These are phyloP conservation scores for Fusarium mexicanum DNA, from an alignment of 2,329 filamentous ascomycete species.

Conservation along the genomic window DNA sequence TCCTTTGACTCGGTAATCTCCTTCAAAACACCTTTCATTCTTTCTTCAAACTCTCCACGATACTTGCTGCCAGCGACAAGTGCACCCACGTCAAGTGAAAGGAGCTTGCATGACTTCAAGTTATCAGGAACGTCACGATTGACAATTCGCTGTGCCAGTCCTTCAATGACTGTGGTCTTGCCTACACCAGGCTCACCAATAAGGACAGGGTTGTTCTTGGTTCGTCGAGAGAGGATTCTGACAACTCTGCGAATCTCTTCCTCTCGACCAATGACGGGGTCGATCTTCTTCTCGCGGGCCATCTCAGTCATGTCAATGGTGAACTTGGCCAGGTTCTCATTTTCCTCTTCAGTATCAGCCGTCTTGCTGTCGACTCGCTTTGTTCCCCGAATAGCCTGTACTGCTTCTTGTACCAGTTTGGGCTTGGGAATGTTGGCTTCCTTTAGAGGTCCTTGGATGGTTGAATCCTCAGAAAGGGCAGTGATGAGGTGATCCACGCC, in stretches of 20 bases:
- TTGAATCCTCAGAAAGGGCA: constrained; percentile 80
- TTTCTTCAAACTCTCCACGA: constrained; percentile 97
- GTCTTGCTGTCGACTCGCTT: constrained; percentile 95
- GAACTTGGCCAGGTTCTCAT: constrained; percentile 97
- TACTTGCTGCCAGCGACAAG: constrained; percentile 98
- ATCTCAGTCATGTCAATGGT: constrained; percentile 98
- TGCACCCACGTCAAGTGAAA: constrained; percentile 94
- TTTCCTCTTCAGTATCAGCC: constrained; percentile 90
- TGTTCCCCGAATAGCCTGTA: constrained; percentile 90
- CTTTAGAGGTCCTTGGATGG: constrained; percentile 77
- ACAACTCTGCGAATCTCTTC: constrained; percentile 94
- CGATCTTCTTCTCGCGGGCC: constrained; percentile 96
- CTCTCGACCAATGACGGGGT: constrained; percentile 95
- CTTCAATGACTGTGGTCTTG: constrained; percentile 98
- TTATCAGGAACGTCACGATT: constrained; percentile 97
- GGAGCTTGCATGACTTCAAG: constrained; percentile 88
- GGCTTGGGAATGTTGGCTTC: constrained; percentile 92
- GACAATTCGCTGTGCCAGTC: constrained; percentile 93
- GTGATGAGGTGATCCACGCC: constrained; percentile 95
- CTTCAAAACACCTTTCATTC: constrained; percentile 98
- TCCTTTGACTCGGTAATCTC: constrained; percentile 95
- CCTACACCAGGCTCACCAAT: constrained; percentile 98
- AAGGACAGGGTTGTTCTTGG: constrained; percentile 98
- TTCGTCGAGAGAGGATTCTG: constrained; percentile 89
- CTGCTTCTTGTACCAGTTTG: constrained; percentile 90